Evolutionary conservation across 495 filamentous ascomycete species (phyloP), one percentile per base, ranked within the genome.

Genomic region (Penicillium arizonense): DNA sequence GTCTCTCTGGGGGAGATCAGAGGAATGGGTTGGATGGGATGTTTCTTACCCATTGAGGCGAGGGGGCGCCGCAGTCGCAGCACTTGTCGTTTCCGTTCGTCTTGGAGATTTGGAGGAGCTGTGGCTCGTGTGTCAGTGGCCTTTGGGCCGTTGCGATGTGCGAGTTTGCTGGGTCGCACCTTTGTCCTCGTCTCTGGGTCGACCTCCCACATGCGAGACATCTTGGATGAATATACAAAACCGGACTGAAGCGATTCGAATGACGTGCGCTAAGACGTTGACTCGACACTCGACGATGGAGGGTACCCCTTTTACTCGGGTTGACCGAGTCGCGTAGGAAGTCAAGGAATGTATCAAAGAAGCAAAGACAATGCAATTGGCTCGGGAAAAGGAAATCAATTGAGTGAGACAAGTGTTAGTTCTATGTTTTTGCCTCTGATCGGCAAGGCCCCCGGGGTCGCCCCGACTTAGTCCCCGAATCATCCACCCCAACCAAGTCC

Each of bases 121-220:
- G 69, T 43, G 51, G 36, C 23, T 49, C 26, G 26, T 39, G 49
- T 41, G 53, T 60, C 46, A 62, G 62, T 60, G 30, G 33, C 20
- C 24, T 3, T 38, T 20, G 26, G 21, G 5, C 30, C 55, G 50
- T 48, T 40, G 40, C 34, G 49, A 36, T 39, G 33, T n/a, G 9
- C 37, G n/a, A 11, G 14, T 10, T 20, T 6, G 36, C 5, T 35
- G 16, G 7, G 48, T 24, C 66, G 45, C 76, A 96, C 91, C 85
- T 96, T 96, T 59, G 84, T 86, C 73, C 88, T 84, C 32, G 91
- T 96, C 76, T 96, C 92, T 16, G 93, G 92, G 73, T 97, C 93
- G 56, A 97, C 91, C 71, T 97, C 93, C 93, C 93, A 97, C 89
- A 95, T 92, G 64, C 81, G 82, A 57, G 75, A 76, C 75, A 78